Conservation (phyloP, 2,329 filamentous ascomycete genomes). For the Trichoderma koningii region DNA sequence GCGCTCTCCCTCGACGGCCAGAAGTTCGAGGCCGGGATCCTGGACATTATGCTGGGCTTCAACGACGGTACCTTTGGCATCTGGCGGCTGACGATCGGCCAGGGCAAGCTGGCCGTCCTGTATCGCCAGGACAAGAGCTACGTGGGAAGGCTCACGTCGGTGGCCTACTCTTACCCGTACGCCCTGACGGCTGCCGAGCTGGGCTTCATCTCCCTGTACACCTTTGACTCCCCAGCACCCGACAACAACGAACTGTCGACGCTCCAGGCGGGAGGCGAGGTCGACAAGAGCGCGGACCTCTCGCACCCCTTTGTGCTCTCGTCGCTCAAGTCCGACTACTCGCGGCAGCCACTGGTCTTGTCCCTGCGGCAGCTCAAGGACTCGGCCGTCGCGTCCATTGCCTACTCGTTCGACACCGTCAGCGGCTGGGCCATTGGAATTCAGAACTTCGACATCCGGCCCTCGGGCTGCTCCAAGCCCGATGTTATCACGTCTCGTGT, state of each 20-base stretch:
- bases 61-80: constrained; percentile 70
- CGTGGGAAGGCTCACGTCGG: constrained; percentile 66
- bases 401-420: constrained; percentile 77
- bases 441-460: constrained; percentile 76
- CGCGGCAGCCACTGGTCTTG: constrained; percentile 76
- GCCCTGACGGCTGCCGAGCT: constrained; percentile 75
- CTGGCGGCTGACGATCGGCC: constrained; percentile 60
- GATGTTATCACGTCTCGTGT: constrained; percentile 43
- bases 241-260: background rate
- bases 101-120: constrained; percentile 47
- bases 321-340: constrained; percentile 78
- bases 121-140: constrained; percentile 64
- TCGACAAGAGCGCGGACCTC: constrained; percentile 25
- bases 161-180: constrained; percentile 75
- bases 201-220: constrained; percentile 76
- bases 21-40: constrained; percentile 43
- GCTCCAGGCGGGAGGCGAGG: constrained; percentile 4
- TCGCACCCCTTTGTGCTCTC: constrained; percentile 59
- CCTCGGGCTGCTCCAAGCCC: constrained; percentile 34
- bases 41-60: constrained; percentile 71
- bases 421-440: constrained; percentile 87
- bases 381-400: constrained; percentile 77
- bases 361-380: constrained; percentile 70
- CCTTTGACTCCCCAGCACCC: constrained; percentile 48
- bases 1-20: constrained; percentile 67